These are phyloP conservation scores for Clohesyomyces aquaticus DNA, from an alignment of 495 filamentous ascomycete genomes.

Conservation along the genomic window DNA sequence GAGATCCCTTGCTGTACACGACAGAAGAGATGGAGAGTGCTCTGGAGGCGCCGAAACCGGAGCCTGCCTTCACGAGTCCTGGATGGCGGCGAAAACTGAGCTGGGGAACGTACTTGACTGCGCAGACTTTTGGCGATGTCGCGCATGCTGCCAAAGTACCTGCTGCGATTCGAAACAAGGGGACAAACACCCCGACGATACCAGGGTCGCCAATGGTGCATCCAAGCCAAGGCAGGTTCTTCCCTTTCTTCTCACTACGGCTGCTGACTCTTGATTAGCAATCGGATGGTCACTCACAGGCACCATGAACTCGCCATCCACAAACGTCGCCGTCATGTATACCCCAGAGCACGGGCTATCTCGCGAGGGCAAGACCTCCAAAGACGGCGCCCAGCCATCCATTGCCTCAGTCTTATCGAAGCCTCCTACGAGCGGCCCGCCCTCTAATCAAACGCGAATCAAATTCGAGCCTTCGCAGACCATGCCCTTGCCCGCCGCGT, in stretches of 20 bases:
- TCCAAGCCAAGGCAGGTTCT: constrained; percentile 57
- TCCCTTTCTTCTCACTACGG: constrained; percentile 23
- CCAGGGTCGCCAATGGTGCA: constrained; percentile 53
- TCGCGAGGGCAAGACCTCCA: constrained; percentile 39
- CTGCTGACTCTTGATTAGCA: constrained; percentile 54
- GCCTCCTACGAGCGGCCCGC: not conserved
- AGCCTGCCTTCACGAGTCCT: constrained; percentile 49
- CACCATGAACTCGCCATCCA: constrained; percentile 78
- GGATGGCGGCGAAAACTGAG: constrained; percentile 50
- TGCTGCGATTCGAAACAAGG: constrained; percentile 32
- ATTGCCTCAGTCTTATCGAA: constrained; percentile 29
- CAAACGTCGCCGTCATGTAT: constrained; percentile 74
- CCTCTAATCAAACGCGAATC: constrained; percentile 6
- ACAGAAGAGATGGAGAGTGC: constrained; percentile 76
- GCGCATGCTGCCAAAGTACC: constrained; percentile 28
- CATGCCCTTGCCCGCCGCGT: constrained; percentile 20
- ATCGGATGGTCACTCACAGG: constrained; percentile 80
- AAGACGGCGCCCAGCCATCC: constrained; percentile 21
- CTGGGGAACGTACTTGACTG: constrained; percentile 41
- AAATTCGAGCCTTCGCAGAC: constrained; percentile 23
- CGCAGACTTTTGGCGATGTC: constrained; percentile 27
- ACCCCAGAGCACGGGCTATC: constrained; percentile 51
- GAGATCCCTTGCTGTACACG: constrained; percentile 78
- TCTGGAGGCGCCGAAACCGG: constrained; percentile 48
- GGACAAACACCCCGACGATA: constrained; percentile 30